These are phyloP conservation scores for Coccomyxa sp. DNA, from an alignment of 139 green algal genomes.

Conservation along the genomic window DNA sequence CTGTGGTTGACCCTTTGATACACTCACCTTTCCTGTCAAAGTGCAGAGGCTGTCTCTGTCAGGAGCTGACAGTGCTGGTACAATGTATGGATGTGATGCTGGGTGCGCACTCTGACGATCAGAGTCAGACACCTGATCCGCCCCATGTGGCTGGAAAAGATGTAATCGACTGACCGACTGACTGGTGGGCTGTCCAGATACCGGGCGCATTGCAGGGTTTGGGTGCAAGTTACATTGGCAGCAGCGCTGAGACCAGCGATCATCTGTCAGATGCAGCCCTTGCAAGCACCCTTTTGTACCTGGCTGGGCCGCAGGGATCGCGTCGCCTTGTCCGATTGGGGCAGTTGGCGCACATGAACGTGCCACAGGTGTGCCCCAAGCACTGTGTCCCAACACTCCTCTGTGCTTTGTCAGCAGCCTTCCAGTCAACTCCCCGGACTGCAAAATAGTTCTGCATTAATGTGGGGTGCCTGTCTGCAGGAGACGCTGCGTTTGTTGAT, in stretches of 20 bases:
- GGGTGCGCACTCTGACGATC: no score
- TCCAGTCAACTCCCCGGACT: background rate
- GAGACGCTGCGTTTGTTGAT: background rate
- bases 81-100: background rate
- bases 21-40: background rate
- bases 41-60: background rate
- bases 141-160: no score
- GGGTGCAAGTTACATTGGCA: background rate
- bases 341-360: no score
- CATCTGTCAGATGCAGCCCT: background rate
- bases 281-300: background rate
- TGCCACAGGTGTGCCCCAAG: no score
- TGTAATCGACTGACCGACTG: no score
- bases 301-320: no score
- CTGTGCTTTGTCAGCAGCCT: background rate
- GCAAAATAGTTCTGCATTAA: background rate
- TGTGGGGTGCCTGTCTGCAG: background rate
- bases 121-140: no score
- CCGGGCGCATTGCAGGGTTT: background rate
- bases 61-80: background rate
- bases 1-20: background rate
- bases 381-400: no score
- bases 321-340: no score
- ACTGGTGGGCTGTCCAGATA: no score
- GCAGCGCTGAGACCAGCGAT: background rate